phyloP scores from a whole-genome alignment of 2,329 filamentous ascomycete species.

The Alternaria arbusti region DNA sequence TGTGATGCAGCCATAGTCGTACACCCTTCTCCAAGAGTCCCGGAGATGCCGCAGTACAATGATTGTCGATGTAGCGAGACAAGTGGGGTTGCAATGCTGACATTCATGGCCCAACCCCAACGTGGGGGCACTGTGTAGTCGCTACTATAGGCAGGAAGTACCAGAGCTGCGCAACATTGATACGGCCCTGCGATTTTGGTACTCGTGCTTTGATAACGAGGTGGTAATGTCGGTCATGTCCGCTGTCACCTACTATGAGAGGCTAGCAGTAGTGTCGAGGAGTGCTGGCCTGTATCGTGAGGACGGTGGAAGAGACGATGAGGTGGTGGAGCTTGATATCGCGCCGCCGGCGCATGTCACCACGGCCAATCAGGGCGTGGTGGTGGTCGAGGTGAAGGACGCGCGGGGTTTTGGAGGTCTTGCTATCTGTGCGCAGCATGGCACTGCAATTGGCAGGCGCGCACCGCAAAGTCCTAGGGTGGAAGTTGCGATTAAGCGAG shows the following conservation, averaged over 20 bases:
- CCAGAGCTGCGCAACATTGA: background rate
- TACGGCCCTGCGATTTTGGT: background rate
- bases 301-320: background rate
- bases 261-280: background rate
- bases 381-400: background rate
- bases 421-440: background rate
- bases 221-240: background rate
- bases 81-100: background rate
- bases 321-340: background rate
- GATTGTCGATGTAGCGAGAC: background rate
- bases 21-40: background rate
- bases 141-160: background rate
- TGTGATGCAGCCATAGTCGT: background rate
- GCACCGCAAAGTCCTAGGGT: background rate
- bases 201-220: background rate
- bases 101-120: background rate
- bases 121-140: background rate
- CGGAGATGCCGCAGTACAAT: background rate
- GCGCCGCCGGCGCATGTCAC: background rate
- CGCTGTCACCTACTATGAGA: background rate
- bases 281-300: background rate
- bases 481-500: conserved; percentile 14
- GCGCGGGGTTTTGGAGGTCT: background rate
- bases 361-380: background rate
- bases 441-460: conserved; percentile 8